A percentile compares a stretch with the other conserved stretches of the same genome.
Conservation (phyloP, 345 rosid genomes). For the Combretum micranthum region DNA sequence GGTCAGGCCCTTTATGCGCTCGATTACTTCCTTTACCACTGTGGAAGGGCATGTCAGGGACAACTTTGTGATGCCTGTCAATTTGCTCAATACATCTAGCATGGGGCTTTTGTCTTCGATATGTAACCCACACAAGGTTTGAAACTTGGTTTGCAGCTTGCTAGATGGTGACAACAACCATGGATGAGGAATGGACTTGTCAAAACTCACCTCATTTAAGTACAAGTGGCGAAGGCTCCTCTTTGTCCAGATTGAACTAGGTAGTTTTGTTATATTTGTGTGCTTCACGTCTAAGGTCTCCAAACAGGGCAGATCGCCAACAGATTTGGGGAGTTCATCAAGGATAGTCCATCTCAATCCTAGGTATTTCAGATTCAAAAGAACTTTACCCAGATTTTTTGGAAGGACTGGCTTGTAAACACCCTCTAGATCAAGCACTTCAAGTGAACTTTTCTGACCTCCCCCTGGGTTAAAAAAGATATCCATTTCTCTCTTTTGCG, state of each 20-base stretch:
- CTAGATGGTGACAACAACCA: background rate
- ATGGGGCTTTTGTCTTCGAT: slow-evolving; percentile 11
- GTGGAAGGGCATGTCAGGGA: slow-evolving; percentile 19
- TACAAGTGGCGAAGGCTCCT: slow-evolving; percentile 18
- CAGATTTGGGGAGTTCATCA: slow-evolving; percentile 17
- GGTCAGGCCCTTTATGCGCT: slow-evolving; percentile 4
- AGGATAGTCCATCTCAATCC: slow-evolving; percentile 25
- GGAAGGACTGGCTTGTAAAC: slow-evolving; percentile 22
- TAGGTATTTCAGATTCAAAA: slow-evolving; percentile 11
- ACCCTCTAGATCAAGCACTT: slow-evolving; percentile 24
- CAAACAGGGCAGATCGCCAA: slow-evolving; percentile 13
- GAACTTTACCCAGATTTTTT: slow-evolving; percentile 13
- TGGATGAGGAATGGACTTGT: background rate
- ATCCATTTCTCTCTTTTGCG: slow-evolving; percentile 12
- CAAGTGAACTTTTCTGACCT: slow-evolving; percentile 3
- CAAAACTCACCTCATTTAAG: slow-evolving; percentile 12
- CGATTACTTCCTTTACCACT: background rate
- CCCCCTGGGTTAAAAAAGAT: background rate
- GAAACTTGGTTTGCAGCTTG: slow-evolving; percentile 2
- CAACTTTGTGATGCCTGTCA: slow-evolving; percentile 15
- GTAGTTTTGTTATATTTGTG: slow-evolving; percentile 18
- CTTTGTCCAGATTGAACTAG: slow-evolving; percentile 18
- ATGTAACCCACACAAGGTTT: slow-evolving; percentile 22
- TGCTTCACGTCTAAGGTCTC: slow-evolving; percentile 35
- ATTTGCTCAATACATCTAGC: background rate